Base-by-base conservation (phyloP, 768 basidiomycete species). In the Lentinula edodes region DNA sequence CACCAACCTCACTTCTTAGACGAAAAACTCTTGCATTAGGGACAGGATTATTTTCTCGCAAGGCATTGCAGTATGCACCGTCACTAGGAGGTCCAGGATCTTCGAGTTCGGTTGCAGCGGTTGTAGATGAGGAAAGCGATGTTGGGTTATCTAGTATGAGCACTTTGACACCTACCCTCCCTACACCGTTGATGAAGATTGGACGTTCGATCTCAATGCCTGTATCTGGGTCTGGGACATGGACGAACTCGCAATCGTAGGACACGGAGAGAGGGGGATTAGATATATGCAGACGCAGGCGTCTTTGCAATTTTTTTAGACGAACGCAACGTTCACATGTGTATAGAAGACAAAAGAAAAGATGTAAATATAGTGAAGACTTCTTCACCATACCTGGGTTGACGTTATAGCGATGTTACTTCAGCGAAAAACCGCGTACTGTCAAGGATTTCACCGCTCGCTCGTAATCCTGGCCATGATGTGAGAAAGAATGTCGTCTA, bases 161-260 rank as follows among this genome's bases (percentile, higher is more conserved):
- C 9, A n/a, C 51, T 34, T 16, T 10, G 9, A 34, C 35, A 2
- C 12, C 41, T 16, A 28, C 6, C 28, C 55, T 41, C 2, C 55
- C 55, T 5, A 12, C 41, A 28, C 5, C 23, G 38, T 43, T 56
- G 23, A 7, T 43, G 13, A 56, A 32, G 23, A 56, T 56, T n/a
- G 55, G 55, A 13, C 55, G 55, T 15, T 56, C 55, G 20, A 28
- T 56, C 8, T 56, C 55, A 15, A 56, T 41, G 55, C 55, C 55
- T 41, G 3, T 43, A 5, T 18, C 55, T 56, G 28, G 23, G 38
- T 28, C 55, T 12, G 39, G 28, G 23, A 43, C 55, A 23, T 38
- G 41, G 55, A n/a, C 12, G 13, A 28, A 28, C 41, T 43, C 23
- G 43, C 35, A 32, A 32, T 28, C n/a, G 43, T 45, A 45, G 28